Evolutionary conservation across 352 stramenopile genomes (phyloP), one percentile per base, ranked within the genome.

Genomic region (Lagenidium sp.): DNA sequence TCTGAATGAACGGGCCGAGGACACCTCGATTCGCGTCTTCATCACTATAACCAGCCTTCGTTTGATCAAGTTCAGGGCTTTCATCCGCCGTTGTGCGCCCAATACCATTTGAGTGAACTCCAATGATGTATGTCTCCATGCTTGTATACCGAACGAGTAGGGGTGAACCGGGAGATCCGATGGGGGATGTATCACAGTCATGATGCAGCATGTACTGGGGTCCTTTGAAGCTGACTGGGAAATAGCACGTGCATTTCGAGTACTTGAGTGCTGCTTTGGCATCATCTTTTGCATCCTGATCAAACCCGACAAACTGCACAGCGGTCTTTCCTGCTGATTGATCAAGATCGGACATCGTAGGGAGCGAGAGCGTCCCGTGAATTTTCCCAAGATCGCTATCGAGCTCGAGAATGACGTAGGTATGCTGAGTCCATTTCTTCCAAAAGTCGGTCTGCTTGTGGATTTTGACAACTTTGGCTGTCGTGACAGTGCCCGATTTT

Each of bases 391-490:
- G 23, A 2, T 63, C 23, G 3, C 31, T 21, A 44, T 83, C 75
- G 15, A 88, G 53, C 37, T 84, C 63, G 5, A 85, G 38, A n/a
- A 88, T 50, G 29, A 72, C 72, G 47, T 88, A 88, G 22, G 63
- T 69, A 37, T 83, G 65, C 13, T 57, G 41, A 1, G 55, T 81
- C 67, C 69, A 82, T 18, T 75, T 57, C 25, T 63, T 67, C 74
- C 74, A 86, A 41, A 64, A 86, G 21, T 79, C 64, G 1, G 68
- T 78, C 47, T 87, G 74, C 21, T 66, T 70, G 53, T 87, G 63
- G 21, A 84, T 56, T 37, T 54, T 61, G 43, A 50, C 52, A 4
- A 87, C 52, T 2, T 43, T 47, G 0, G 57, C 57, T 3, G 38
- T 47, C 21, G 36, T 29, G 18, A 22, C 29, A 5, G 37, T 22